Conservation (phyloP, 2,329 filamentous ascomycete species). For the Neopestalotiopsis clavispora region DNA sequence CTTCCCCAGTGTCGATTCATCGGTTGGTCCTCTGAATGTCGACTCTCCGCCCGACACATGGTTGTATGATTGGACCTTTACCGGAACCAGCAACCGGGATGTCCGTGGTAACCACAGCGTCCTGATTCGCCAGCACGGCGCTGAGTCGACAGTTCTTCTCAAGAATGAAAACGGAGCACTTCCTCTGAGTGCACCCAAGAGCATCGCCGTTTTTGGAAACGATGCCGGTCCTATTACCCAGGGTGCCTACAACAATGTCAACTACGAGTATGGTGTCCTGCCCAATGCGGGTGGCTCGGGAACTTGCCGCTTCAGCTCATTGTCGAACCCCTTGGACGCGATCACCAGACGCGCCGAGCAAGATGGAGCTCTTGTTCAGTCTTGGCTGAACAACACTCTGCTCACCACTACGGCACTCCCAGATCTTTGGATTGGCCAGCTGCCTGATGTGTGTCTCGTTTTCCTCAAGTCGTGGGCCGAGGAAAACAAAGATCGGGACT, state of each 20-base stretch:
- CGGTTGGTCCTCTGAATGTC: constrained; percentile 52
- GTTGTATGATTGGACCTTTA: constrained; percentile 45
- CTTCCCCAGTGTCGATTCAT: constrained; percentile 49
- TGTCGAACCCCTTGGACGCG: constrained; percentile 60
- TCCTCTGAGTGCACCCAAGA: constrained; percentile 62
- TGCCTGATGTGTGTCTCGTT: constrained; percentile 70
- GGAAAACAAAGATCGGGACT: constrained; percentile 63
- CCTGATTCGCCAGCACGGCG: constrained; percentile 46
- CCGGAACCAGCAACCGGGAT: constrained; percentile 56
- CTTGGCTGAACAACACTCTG: constrained; percentile 48
- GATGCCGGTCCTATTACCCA: constrained; percentile 69
- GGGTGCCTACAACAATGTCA: constrained; percentile 67
- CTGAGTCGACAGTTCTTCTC: constrained; percentile 55
- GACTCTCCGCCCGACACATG: constrained; percentile 55
- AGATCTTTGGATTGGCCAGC: constrained; percentile 49
- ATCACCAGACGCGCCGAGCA: constrained; percentile 53
- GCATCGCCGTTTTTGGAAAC: constrained; percentile 60
- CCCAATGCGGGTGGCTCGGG: constrained; percentile 66
- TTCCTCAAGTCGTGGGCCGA: constrained; percentile 70
- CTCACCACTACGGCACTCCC: constrained; percentile 42
- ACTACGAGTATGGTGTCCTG: constrained; percentile 64
- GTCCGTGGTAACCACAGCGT: constrained; percentile 60
- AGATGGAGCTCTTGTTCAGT: constrained; percentile 47
- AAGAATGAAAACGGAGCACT: constrained; percentile 71
- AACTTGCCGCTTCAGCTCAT: constrained; percentile 56